Base-by-base conservation (phyloP, 2,329 filamentous ascomycete genomes). In the Phyllosticta citriasiana region DNA sequence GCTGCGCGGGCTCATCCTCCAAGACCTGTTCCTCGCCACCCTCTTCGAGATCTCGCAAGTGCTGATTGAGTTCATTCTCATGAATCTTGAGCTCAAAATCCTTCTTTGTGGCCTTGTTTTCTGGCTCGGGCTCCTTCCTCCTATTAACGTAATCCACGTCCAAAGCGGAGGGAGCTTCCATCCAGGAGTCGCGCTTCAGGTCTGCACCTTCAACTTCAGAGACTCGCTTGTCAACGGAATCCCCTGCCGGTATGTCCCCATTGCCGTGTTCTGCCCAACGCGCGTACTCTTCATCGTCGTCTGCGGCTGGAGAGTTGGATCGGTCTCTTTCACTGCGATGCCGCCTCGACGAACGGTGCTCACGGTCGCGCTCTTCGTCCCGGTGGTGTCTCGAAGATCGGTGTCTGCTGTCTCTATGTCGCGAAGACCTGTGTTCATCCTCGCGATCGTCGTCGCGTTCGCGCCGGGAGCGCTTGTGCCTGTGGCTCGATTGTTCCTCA, bases 121-220 rank as follows among this genome's bases (percentile, higher is more conserved):
- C 72, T 30, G 74, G 73, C 59, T 72, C 71, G 2, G 61, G 57
- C 6, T 77, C 72, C 63, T 84, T 84, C 64, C 82, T 78, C 63
- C 83, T 80, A 69, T 89, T 83, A 57, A 91, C 81, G 71, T 96
- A 96, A 70, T 97, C 92, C 62, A 97, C 80, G 59, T 92, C 87
- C 40, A 96, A 76, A 0, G 87, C 85, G 0, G 89, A 89, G 0
- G 93, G 91, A 0, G 88, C 88, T 63, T 91, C 87, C 94, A 99
- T 99, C 92, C 95, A 99, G 0, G 88, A 84, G 73, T 97, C 94
- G 65, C 95, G 84, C 66, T 86, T 82, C 33, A 86, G 68, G 1
- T 74, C 63, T 70, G 73, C 66, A 64, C 67, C 64, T 19, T 70
- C 69, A 22, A 72, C 66, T 59, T 74, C 69, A 59, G 75, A 71